These are phyloP conservation scores for Podaxis pistillaris DNA, from an alignment of 768 basidiomycete species.

Conservation along the genomic window DNA sequence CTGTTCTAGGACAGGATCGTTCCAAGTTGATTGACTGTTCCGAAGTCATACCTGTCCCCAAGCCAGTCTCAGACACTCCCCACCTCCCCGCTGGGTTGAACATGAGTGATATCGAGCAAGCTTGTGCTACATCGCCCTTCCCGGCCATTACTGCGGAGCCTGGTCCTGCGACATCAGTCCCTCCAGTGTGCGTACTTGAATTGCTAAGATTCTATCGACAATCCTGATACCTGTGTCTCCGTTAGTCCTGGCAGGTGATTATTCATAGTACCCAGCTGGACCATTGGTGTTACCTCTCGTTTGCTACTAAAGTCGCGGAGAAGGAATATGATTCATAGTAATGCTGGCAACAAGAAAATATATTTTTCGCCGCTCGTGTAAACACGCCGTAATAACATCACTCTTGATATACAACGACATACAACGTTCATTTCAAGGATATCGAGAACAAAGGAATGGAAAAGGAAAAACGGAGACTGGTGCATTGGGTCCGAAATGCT, in stretches of 20 bases:
- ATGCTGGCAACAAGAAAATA: neutral
- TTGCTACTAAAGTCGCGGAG: neutral
- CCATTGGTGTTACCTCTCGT: neutral
- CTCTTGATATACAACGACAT: neutral
- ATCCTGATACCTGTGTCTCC: neutral
- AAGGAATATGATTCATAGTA: neutral
- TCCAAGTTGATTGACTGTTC: slow-evolving; percentile 40
- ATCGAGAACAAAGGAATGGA: neutral
- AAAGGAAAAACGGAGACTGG: neutral
- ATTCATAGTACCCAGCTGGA: neutral
- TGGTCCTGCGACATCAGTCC: slow-evolving; percentile 7
- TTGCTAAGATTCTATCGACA: neutral
- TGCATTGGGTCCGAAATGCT: neutral
- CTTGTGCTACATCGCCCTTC: slow-evolving; percentile 34
- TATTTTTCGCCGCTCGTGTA: neutral
- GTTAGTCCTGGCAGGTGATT: neutral
- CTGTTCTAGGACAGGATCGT: slow-evolving; percentile 38
- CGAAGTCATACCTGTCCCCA: slow-evolving; percentile 40
- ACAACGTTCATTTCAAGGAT: neutral
- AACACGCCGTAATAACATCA: neutral
- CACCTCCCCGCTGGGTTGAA: slow-evolving; percentile 32
- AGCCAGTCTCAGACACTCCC: slow-evolving; percentile 23
- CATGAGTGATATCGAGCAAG: slow-evolving; percentile 29
- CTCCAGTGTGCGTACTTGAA: neutral
- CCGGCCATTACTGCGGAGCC: slow-evolving; percentile 19